Base-by-base conservation (phyloP, 305 asterid species). In the Solanum aculeatissimum region DNA sequence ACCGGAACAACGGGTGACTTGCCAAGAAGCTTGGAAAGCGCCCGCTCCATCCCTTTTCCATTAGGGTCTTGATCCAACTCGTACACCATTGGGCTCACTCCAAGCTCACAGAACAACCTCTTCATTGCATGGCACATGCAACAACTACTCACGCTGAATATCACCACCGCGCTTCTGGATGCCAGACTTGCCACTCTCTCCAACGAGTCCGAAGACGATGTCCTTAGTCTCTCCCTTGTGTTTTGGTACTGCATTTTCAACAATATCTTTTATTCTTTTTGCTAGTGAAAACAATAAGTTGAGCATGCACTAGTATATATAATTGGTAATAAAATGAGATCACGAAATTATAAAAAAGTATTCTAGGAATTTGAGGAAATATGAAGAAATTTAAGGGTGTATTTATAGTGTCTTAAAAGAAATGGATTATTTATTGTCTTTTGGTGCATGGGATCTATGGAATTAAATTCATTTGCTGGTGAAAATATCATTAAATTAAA, bases 51-150 rank as follows among this genome's bases (percentile, higher is more conserved):
- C 2, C 89, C 92, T 49, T 83, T 87, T 9, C 91, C 92, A 35
- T 82, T 75, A 1, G 90, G 89, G n/a, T 89, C 91, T 32, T 79
- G 87, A 69, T 90, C 92, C 0, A 90, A 84, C 86, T 90, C 92
- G 29, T 87, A 88, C 14, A 89, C 92, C 1, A 84, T 83, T 0
- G 91, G 90, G 85, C 84, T 86, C 38, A 90, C 92, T 0, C 92
- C 92, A 87, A 90, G 85, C 8, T 90, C 91, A 54, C 90, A 85
- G 10, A 90, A 90, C 2, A 90, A 86, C 86, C 88, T 78, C 87
- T 90, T 90, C 21, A 90, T 85, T 1, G 91, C 92, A 84, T 90
- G 92, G 85, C 92, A 87, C 92, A 90, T 90, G 83, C 91, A 90
- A 65, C 92, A 90, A 0, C 85, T 79, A 75, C 92, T 90, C 1